Conservation (phyloP, 75 land plant species). For the Pinus taeda region DNA sequence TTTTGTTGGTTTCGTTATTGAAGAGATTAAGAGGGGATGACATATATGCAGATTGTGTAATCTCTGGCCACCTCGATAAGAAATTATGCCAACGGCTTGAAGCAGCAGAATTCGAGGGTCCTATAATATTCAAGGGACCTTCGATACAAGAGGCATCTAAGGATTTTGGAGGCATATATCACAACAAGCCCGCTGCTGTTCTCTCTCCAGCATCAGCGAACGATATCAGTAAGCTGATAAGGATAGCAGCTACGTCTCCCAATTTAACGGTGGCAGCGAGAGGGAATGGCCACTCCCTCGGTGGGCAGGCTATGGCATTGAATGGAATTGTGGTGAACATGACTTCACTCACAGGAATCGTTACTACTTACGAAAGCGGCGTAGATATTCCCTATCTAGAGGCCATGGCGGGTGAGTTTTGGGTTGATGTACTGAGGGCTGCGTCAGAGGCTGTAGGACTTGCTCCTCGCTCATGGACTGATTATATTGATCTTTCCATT, state of each 20-base stretch:
- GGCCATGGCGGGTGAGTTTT: too few relatives aligned
- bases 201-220: conserved; percentile 36
- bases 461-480: too few relatives aligned
- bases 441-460: too few relatives aligned
- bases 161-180: conserved; percentile 19
- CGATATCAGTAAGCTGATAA: conserved; percentile 39
- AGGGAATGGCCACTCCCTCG: conserved; percentile 88
- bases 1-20: too few relatives aligned
- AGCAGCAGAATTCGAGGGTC: neutral
- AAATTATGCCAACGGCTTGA: neutral
- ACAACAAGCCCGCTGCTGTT: conserved; percentile 38
- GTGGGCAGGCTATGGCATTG: conserved; percentile 77
- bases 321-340: conserved; percentile 77
- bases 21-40: neutral
- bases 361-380: neutral
- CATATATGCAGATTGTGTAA: neutral
- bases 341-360: conserved; percentile 7
- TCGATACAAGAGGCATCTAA: conserved; percentile 8
- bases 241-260: conserved; percentile 26
- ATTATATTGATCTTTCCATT: too few relatives aligned
- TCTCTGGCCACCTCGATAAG: neutral
- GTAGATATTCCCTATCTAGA: too few relatives aligned
- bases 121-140: neutral
- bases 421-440: too few relatives aligned
- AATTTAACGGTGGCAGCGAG: conserved; percentile 73